A percentile compares a stretch with the other conserved stretches of the same genome.
Conservation (phyloP, 768 basidiomycete species). For the Exidia glandulosa region DNA sequence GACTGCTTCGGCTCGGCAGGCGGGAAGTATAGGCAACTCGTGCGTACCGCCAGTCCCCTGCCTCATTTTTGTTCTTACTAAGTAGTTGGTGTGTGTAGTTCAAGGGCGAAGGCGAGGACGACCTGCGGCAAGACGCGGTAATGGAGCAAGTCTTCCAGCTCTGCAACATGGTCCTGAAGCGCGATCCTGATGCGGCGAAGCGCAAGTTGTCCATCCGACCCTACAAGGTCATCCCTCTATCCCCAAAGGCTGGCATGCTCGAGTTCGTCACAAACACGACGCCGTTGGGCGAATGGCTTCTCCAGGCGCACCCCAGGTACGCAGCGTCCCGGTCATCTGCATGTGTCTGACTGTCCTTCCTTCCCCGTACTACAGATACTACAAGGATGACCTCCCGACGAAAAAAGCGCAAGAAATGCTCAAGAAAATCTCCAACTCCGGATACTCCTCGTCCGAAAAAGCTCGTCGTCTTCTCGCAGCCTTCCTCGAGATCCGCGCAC, state of each 20-base stretch:
- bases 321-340: conserved; percentile 16
- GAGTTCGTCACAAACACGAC: conserved; percentile 82
- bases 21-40: conserved; percentile 63
- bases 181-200: conserved; percentile 64
- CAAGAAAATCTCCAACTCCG: neutral
- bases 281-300: conserved; percentile 54
- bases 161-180: conserved; percentile 64
- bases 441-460: neutral
- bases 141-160: conserved; percentile 97
- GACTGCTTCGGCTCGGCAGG: conserved; percentile 61
- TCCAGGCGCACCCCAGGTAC: conserved; percentile 49
- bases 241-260: conserved; percentile 67
- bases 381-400: conserved; percentile 2
- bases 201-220: conserved; percentile 66
- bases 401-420: conserved; percentile 1
- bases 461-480: conserved; percentile 5
- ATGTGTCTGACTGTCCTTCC: neutral
- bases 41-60: conserved; percentile 16
- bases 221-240: conserved; percentile 85
- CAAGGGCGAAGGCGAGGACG: conserved; percentile 85
- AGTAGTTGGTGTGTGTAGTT: conserved; percentile 40
- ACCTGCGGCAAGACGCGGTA: conserved; percentile 92
- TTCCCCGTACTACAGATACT: neutral
- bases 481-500: conserved; percentile 29
- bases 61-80: too few species aligned